phyloP scores from a whole-genome alignment of 2,329 filamentous ascomycete species.

The Diaporthe aspalathi region DNA sequence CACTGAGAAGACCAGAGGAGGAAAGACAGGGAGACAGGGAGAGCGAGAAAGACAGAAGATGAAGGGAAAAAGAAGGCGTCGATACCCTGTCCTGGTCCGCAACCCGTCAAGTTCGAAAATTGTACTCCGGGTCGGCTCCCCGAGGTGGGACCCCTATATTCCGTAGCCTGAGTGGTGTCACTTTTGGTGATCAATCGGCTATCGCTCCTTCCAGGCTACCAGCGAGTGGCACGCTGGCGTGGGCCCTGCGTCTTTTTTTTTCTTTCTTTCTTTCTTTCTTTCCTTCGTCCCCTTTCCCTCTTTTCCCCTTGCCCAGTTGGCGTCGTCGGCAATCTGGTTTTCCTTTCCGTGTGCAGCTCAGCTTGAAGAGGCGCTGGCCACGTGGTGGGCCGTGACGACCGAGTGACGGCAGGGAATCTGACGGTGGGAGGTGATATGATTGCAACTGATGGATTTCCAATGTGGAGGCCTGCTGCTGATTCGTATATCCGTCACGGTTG shows the following conservation, averaged over 20 bases:
- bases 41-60: no score
- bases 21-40: no score
- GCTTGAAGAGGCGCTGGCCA: background rate
- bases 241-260: background rate
- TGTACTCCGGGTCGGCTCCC: conserved; percentile 18
- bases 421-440: conserved; percentile 3
- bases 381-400: conserved; percentile 7
- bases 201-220: conserved; percentile 23
- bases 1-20: no score
- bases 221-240: conserved; percentile 11
- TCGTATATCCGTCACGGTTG: conserved; percentile 7
- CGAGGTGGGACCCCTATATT: conserved; percentile 12
- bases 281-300: background rate
- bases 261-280: no score
- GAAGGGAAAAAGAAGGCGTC: background rate
- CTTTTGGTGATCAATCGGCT: conserved; percentile 16
- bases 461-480: conserved; percentile 21
- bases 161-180: conserved; percentile 12
- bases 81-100: conserved; percentile 24
- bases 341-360: background rate
- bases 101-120: conserved; percentile 13
- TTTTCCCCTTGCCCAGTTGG: no score
- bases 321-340: conserved; percentile 22
- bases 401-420: background rate
- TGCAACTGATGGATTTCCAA: background rate